Evolutionary conservation across 1,284 basidiomycete species (phyloP).

Genomic region (Macrocybe sp.): DNA sequence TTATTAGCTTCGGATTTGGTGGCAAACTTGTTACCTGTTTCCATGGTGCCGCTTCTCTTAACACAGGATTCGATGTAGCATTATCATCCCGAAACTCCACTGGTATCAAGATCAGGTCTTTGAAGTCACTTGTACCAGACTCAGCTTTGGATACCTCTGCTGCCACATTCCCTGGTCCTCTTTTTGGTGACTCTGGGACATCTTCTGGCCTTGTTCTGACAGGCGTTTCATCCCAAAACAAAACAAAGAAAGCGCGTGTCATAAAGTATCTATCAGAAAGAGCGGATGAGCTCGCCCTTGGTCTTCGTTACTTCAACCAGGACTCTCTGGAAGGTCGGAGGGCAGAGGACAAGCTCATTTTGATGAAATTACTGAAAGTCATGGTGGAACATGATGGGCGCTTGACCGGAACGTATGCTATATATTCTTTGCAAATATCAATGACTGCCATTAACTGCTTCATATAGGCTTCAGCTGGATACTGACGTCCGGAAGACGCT

Average conservation of each 20-base stretch:
- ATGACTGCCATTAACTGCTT: slow-evolving; percentile 7
- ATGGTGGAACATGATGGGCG: slow-evolving; percentile 87
- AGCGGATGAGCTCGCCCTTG: slow-evolving; percentile 71
- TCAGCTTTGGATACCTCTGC: slow-evolving; percentile 55
- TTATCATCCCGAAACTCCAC: slow-evolving; percentile 68
- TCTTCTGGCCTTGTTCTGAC: slow-evolving; percentile 68
- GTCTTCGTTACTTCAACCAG: slow-evolving; percentile 65
- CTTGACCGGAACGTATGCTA: slow-evolving; percentile 80
- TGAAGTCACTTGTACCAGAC: slow-evolving; percentile 68
- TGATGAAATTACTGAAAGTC: slow-evolving; percentile 73
- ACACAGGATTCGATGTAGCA: slow-evolving; percentile 73
- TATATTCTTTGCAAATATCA: slow-evolving; percentile 4
- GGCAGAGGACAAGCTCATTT: slow-evolving; percentile 71
- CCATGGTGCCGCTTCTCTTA: slow-evolving; percentile 64
- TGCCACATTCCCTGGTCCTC: slow-evolving; percentile 76
- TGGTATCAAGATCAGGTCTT: slow-evolving; percentile 60
- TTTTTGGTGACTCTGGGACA: slow-evolving; percentile 73
- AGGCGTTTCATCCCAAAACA: slow-evolving; percentile 55
- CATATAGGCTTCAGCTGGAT: slow-evolving; percentile 63
- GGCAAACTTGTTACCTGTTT: slow-evolving; percentile 86
- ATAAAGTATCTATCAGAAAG: slow-evolving; percentile 74
- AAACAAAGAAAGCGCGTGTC: slow-evolving; percentile 81
- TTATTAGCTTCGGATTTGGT: slow-evolving; percentile 87
- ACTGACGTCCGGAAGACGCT: slow-evolving; percentile 53
- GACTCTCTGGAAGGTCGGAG: slow-evolving; percentile 49